Evolutionary conservation across 495 filamentous ascomycete genomes (phyloP).

Genomic region (Durotheca rogersii): DNA sequence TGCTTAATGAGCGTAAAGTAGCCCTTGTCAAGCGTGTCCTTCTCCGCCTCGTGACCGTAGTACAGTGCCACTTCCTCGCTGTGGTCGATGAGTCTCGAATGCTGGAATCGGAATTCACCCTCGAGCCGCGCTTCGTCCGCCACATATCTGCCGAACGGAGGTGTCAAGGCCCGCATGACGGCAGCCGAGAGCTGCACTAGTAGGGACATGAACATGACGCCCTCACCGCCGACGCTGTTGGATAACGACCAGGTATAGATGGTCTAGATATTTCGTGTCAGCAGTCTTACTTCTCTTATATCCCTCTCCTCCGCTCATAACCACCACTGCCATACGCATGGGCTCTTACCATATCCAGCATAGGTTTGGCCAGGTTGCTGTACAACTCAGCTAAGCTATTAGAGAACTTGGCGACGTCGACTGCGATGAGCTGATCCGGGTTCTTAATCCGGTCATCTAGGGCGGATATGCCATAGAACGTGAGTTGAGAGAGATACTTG

Average conservation of each 20-base stretch:
- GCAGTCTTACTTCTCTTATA: no score
- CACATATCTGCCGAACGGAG: slow-evolving; percentile 98
- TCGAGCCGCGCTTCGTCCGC: slow-evolving; percentile 93
- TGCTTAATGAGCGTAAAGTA: slow-evolving; percentile 99
- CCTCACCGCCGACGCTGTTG: slow-evolving; percentile 90
- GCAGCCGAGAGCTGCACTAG: slow-evolving; percentile 90
- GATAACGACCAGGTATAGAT: slow-evolving; percentile 95
- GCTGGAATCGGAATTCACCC: slow-evolving; percentile 94
- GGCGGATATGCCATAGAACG: slow-evolving; percentile 93
- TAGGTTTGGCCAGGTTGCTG: slow-evolving; percentile 94
- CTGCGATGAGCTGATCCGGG: slow-evolving; percentile 93
- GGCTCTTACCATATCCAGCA: slow-evolving; percentile 75
- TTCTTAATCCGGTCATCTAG: slow-evolving; percentile 98
- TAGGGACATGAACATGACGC: slow-evolving; percentile 88
- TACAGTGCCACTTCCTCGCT: slow-evolving; percentile 94
- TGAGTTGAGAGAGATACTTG: slow-evolving; percentile 92
- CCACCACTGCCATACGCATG: no score
- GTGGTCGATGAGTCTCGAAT: slow-evolving; percentile 91
- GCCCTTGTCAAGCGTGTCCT: slow-evolving; percentile 94
- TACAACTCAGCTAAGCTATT: slow-evolving; percentile 94
- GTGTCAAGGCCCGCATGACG: slow-evolving; percentile 91
- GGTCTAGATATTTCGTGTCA: slow-evolving; percentile 42
- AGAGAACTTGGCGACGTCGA: slow-evolving; percentile 94
- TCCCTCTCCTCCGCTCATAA: no score
- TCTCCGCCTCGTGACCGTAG: slow-evolving; percentile 90